phyloP scores from a whole-genome alignment of 169 alveolate genomes.

The Toxoplasma gondii region DNA sequence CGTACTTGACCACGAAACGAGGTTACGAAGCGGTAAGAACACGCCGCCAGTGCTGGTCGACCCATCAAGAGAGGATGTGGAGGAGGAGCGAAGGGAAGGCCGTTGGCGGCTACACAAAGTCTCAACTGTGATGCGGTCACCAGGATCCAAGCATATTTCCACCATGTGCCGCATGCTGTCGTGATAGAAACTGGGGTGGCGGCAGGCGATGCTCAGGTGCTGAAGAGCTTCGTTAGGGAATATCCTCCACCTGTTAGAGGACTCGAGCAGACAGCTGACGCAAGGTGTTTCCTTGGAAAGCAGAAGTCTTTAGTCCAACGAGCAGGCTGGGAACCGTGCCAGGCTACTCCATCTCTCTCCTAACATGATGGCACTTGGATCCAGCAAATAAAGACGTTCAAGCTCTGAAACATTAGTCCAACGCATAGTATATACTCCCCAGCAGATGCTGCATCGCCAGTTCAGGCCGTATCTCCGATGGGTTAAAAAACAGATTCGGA shows the following conservation, averaged over 20 bases:
- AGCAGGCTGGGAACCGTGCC: too few species aligned
- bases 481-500: too few species aligned
- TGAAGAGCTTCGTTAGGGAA: background rate
- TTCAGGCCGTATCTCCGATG: too few species aligned
- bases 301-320: too few species aligned
- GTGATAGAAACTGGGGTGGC: constrained; percentile 5
- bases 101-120: background rate
- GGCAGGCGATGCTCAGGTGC: background rate
- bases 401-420: too few species aligned
- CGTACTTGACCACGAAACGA: background rate
- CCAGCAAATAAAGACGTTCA: too few species aligned
- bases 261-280: too few species aligned
- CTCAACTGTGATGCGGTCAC: constrained; percentile 4
- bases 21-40: background rate
- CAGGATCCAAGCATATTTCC: background rate
- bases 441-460: too few species aligned
- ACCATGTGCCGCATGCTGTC: constrained; percentile 24
- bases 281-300: too few species aligned
- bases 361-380: too few species aligned
- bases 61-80: constrained; percentile 6
- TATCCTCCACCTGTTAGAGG: background rate
- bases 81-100: background rate
- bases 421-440: too few species aligned
- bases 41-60: background rate
- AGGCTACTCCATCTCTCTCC: too few species aligned